These are phyloP conservation scores for Haematococcus lacustris DNA, from an alignment of 139 green algal genomes.

Conservation along the genomic window DNA sequence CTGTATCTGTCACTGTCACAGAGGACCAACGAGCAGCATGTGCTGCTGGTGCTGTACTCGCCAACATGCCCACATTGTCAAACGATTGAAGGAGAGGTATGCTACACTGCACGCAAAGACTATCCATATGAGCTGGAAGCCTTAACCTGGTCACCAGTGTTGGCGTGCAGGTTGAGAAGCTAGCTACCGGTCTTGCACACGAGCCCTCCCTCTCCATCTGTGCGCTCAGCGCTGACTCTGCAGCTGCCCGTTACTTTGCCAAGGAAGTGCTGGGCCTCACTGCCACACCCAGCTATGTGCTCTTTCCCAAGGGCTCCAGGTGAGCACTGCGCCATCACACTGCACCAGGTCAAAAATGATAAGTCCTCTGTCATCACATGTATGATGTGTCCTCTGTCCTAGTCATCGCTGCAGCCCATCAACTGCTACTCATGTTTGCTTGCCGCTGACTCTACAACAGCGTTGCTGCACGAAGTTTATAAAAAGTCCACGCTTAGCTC, in stretches of 20 bases:
- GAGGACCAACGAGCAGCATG: slow-evolving; percentile 24
- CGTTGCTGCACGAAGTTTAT: too few relatives aligned
- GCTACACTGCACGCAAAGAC: too few relatives aligned
- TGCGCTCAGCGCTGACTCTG: slow-evolving; percentile 9
- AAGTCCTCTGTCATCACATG: too few relatives aligned
- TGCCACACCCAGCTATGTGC: slow-evolving; percentile 18
- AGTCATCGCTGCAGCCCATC: too few relatives aligned
- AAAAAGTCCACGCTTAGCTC: too few relatives aligned
- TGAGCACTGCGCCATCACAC: slow-evolving; percentile 2
- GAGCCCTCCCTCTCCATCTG: slow-evolving; percentile 8
- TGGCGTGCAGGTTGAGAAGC: slow-evolving; percentile 17
- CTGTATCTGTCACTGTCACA: slow-evolving; percentile 29
- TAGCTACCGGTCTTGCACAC: slow-evolving; percentile 20
- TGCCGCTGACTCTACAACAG: too few relatives aligned
- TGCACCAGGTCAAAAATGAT: too few relatives aligned
- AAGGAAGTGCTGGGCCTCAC: slow-evolving; percentile 28
- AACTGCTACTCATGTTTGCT: too few relatives aligned
- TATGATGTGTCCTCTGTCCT: too few relatives aligned
- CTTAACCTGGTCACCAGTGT: too few relatives aligned
- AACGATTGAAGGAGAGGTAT: slow-evolving; percentile 29
- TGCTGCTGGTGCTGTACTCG: slow-evolving; percentile 46
- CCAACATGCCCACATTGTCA: slow-evolving; percentile 31
- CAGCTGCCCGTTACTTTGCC: slow-evolving; percentile 19
- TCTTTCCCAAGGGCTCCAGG: slow-evolving; percentile 32
- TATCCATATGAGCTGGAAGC: too few relatives aligned